These are phyloP conservation scores for Mortierella sp. DNA, from an alignment of 371 early-diverging fungal genomes.

Conservation along the genomic window DNA sequence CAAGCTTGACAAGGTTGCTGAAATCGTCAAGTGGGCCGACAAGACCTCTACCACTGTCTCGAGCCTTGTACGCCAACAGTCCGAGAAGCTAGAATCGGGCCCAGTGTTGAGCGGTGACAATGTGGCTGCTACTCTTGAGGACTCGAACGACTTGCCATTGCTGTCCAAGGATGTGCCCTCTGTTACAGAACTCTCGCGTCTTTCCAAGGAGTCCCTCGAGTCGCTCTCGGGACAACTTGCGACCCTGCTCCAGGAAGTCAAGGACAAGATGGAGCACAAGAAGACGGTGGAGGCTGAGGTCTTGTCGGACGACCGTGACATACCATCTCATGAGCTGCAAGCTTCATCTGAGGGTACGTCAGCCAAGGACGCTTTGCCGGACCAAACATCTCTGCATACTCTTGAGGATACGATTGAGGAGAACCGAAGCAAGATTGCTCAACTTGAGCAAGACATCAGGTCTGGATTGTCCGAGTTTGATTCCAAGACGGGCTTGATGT, in stretches of 20 bases:
- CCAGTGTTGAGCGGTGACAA: not conserved
- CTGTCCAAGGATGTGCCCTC: constrained; percentile 2
- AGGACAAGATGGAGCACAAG: constrained; percentile 33
- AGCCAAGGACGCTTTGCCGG: not conserved
- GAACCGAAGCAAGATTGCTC: constrained; percentile 14
- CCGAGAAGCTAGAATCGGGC: not conserved
- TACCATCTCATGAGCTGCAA: not conserved
- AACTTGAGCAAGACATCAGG: constrained; percentile 21
- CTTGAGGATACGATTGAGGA: constrained; percentile 14
- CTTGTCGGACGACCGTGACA: not conserved
- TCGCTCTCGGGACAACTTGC: constrained; percentile 4
- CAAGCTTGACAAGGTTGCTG: constrained; percentile 19
- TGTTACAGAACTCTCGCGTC: constrained; percentile 5
- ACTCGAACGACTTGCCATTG: not conserved
- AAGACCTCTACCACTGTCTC: constrained; percentile 18
- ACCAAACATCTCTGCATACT: constrained; percentile 6
- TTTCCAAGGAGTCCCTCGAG: constrained; percentile 16
- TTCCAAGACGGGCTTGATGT: constrained; percentile 10
- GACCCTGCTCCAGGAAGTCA: constrained; percentile 17
- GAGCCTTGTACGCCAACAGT: not conserved
- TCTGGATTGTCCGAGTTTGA: constrained; percentile 35
- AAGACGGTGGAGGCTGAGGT: constrained; percentile 19
- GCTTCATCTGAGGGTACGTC: not conserved
- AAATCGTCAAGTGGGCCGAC: constrained; percentile 28
- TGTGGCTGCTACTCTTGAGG: not conserved